Evolutionary conservation across 179 eudicot species (phyloP).

Genomic region (Camellia oleifera): DNA sequence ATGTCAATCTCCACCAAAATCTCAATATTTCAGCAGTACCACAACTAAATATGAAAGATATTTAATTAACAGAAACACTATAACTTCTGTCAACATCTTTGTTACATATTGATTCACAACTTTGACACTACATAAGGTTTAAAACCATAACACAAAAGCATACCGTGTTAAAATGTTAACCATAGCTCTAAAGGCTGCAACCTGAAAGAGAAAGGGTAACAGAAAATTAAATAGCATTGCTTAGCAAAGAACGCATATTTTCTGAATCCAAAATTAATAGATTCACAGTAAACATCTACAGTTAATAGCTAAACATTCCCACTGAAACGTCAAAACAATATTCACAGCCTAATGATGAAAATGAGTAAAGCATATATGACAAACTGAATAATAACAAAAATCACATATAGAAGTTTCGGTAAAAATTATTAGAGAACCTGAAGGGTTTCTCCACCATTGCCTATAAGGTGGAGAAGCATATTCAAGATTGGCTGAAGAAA

Average conservation of each 20-base stretch:
- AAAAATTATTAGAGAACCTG: conserved; percentile 49
- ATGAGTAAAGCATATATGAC: neutral
- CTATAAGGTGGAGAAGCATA: conserved; percentile 99
- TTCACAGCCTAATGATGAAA: neutral
- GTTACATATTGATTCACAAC: neutral
- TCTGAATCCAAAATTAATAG: neutral
- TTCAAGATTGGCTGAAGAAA: conserved; percentile 96
- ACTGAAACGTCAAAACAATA: neutral
- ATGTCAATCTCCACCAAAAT: neutral
- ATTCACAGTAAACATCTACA: neutral
- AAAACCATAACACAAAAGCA: conserved; percentile 17
- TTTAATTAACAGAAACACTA: neutral
- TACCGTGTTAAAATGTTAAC: conserved; percentile 97
- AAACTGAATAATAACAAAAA: neutral
- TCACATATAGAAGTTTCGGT: neutral
- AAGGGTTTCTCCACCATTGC: conserved; percentile 99
- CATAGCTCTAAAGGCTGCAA: conserved; percentile 99
- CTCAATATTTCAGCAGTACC: neutral
- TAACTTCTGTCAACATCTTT: neutral
- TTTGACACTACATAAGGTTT: neutral
- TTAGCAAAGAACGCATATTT: conserved; percentile 8
- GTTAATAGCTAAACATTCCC: neutral
- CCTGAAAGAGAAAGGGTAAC: conserved; percentile 38
- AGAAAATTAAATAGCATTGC: neutral
- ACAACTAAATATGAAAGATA: neutral